Base-by-base conservation (phyloP, 23 red algal species). In the Gracilaria domingensis region DNA sequence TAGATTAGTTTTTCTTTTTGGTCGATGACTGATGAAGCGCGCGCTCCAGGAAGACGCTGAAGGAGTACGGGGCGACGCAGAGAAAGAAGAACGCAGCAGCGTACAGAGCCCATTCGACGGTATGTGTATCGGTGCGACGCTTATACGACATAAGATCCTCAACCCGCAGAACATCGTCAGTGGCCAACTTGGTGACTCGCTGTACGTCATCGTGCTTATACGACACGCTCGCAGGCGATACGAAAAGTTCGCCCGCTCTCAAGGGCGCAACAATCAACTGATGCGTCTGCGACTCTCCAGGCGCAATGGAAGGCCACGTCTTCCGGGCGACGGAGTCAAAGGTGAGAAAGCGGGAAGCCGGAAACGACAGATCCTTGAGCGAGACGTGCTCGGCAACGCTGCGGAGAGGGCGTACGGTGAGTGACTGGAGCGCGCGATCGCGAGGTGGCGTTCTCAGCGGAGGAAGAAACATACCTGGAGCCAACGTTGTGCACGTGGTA, bases 311-410 rank as follows among this genome's bases (percentile, higher is more conserved):
- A 21, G 65, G 26, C 67, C 69, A 83, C 5, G 79, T 58, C 8
- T 29, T 36, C 18, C 66, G 20, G 8, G 58, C 32, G 23, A 35
- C 59, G 37, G 69, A 77, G 23, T 48, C 64, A 48, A 82, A 66
- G 42, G 73, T 61, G 77, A 32, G 39, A 58, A 92, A 92, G 11
- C 89, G 89, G 9, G 89, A 92, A 13, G 77, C 40, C 24, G 89
- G 89, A 33, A 92, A 92, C 60, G 89, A 83, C 8, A 75, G 45
- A 69, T 92, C 89, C 49, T 79, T 73, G 24, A 92, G 80, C 4
- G 78, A 26, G 11, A 92, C 50, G 20, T 53, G 26, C 21, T 77
- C 36, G 12, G 89, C 89, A 55, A 29, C 29, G n/a, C 74, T 80
- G 42, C 74, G 49, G 3, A 26, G 60, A 7, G 64, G 24, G 29